Base-by-base conservation (phyloP, 495 filamentous ascomycete genomes). In the Aspergillus incahuasiensis region DNA sequence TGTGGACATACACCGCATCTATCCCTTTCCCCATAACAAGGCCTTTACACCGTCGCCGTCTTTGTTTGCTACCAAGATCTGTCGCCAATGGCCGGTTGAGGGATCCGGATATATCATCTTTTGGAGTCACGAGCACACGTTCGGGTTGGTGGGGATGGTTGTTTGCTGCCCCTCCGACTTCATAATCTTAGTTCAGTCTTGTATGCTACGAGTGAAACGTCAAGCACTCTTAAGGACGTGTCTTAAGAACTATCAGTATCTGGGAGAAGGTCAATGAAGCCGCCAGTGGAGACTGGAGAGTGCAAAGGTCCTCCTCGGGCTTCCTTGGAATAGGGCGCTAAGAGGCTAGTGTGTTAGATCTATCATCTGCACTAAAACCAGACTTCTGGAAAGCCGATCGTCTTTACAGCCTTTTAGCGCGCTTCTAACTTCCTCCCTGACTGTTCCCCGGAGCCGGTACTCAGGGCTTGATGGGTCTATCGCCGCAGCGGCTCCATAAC, bases 311-410 rank as follows among this genome's bases (percentile, higher is more conserved):
- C 32, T 6, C 13, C 2, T 15, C 32, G 12, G 9, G 32, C 32
- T 48, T 48, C 19, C 42, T 47, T 40, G 44, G 52, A 41, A 50
- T 44, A 52, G 52, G 22, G 38, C 55, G 34, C 48, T 45, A 39
- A 49, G 62, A 56, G 52, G 64, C 50, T 59, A 54, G 38, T 58
- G 62, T 59, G 61, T 67, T 64, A 74, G 72, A 75, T 75, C 72
- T 74, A 75, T 75, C 70, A 73, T 71, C 71, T 72, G 44, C 68
- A 70, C 72, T 71, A 70, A 70, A 50, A 69, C 69, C 72, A 75
- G 58, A 66, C 54, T 56, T 68, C 63, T 68, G 69, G 69, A 67
- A 67, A 69, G 62, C 59, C 56, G 68, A 73, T 73, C 67, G 67
- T 66, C 68, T 66, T 69, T 68, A 71, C 61, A 62, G 62, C 63